Evolutionary conservation across 2,329 filamentous ascomycete species (phyloP).

Genomic region (Aspergillus sp.): DNA sequence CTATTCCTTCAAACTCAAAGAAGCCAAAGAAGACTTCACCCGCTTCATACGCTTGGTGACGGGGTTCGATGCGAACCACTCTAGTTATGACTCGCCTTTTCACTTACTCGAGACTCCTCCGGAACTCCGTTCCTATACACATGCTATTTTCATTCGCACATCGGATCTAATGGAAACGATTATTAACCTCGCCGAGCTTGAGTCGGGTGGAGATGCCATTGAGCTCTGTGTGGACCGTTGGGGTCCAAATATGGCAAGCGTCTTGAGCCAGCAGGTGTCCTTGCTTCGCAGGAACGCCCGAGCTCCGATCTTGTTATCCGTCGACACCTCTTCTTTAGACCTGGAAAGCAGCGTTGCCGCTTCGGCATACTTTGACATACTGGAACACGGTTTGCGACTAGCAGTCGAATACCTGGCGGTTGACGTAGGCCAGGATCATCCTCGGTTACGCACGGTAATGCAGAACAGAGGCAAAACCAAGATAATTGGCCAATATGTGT

Average conservation of each 20-base stretch:
- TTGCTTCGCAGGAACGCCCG: constrained; percentile 49
- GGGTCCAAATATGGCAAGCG: constrained; percentile 42
- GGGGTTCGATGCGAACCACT: constrained; percentile 44
- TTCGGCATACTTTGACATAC: constrained; percentile 25
- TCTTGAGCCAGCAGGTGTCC: constrained; percentile 50
- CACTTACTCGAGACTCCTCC: constrained; percentile 52
- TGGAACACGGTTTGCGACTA: constrained; percentile 33
- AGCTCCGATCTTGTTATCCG: constrained; percentile 50
- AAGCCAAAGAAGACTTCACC: constrained; percentile 53
- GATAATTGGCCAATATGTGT: constrained; percentile 32
- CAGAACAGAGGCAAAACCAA: constrained; percentile 32
- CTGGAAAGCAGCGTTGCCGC: constrained; percentile 7
- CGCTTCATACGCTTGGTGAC: constrained; percentile 52
- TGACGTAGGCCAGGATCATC: constrained; percentile 26
- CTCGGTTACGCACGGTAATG: constrained; percentile 19
- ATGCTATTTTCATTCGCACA: constrained; percentile 32
- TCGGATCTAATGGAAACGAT: constrained; percentile 26
- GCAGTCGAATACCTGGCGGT: constrained; percentile 35
- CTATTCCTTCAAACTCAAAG: constrained; percentile 43
- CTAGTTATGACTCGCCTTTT: constrained; percentile 53
- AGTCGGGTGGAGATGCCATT: constrained; percentile 52
- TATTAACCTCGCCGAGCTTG: constrained; percentile 44
- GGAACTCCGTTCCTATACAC: constrained; percentile 46
- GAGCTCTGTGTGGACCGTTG: constrained; percentile 54
- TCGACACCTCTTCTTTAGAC: constrained; percentile 33